A percentile compares a stretch with the other conserved stretches of the same genome.
phyloP scores from a whole-genome alignment of 495 filamentous ascomycete species.

The Penicillium salamii region DNA sequence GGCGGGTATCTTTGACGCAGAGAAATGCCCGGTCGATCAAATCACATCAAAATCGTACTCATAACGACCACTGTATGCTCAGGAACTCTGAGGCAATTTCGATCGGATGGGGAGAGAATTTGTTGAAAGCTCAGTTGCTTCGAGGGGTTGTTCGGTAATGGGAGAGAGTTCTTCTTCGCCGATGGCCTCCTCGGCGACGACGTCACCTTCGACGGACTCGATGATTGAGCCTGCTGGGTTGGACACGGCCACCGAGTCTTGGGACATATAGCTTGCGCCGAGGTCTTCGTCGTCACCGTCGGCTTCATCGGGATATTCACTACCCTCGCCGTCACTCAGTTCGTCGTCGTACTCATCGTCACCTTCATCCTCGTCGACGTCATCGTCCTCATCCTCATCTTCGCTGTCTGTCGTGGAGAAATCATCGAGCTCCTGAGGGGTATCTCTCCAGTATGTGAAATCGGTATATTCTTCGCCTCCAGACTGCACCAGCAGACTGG shows the following conservation, averaged over 20 bases:
- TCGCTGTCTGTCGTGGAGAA: slow-evolving; percentile 76
- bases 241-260: slow-evolving; percentile 49
- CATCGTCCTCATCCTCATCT: slow-evolving; percentile 45
- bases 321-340: slow-evolving; percentile 38
- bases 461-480: slow-evolving; percentile 86
- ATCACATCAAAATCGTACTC: not conserved
- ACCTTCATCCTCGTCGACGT: slow-evolving; percentile 42
- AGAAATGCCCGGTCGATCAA: slow-evolving; percentile 4
- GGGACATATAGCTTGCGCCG: slow-evolving; percentile 59
- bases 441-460: slow-evolving; percentile 83
- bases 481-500: slow-evolving; percentile 68
- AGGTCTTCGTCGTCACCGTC: slow-evolving; percentile 44
- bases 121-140: not conserved
- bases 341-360: slow-evolving; percentile 40
- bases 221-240: slow-evolving; percentile 43
- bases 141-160: slow-evolving; percentile 2
- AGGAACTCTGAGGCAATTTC: slow-evolving; percentile 13
- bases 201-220: slow-evolving; percentile 30
- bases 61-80: slow-evolving; percentile 11
- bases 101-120: slow-evolving; percentile 24
- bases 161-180: slow-evolving; percentile 12
- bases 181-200: slow-evolving; percentile 10
- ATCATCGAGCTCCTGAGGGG: slow-evolving; percentile 69
- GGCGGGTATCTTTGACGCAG: slow-evolving; percentile 12
- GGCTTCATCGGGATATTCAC: slow-evolving; percentile 44